Evolutionary conservation across 176 grass and related monocot species (phyloP), one percentile per base, ranked within the genome.

Genomic region (Eleusine coracana): DNA sequence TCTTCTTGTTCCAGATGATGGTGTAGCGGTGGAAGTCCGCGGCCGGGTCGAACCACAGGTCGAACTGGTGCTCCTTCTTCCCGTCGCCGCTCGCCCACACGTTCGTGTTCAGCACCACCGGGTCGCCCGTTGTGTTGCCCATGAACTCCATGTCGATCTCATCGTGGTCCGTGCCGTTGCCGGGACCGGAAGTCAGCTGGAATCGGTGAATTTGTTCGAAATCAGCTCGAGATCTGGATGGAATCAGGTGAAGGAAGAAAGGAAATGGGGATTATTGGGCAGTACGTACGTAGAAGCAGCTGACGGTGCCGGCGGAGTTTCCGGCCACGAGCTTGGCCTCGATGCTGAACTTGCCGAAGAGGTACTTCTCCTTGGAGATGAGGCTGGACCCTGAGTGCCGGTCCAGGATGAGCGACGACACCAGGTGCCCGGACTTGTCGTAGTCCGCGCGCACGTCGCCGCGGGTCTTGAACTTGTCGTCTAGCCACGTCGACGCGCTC

Each of bases 101-200:
- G 79, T 90, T 90, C 60, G 88, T 90, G 88, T 86, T 90, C 49
- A 90, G 85, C 7, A 86, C 88, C 5, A 62, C 65, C 0, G 88
- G 88, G 0, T 68, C 0, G 17, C 88, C 88, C 4, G 10, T 73
- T 0, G 6, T 1, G 74, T 90, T 90, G 5, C 88, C 88, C 88
- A 90, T 90, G 88, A 90, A 86, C 83, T 90, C 88, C 49, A 90
- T 82, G 79, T 90, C 88, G 69, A 90, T 90, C 83, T 90, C 88
- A 74, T 90, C 87, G 82, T 81, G 88, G 20, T n/a, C 79, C 0
- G 10, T 38, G 4, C 74, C 75, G 23, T 90, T 80, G 11, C 83
- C 88, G 2, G 60, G 60, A 1, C 60, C 60, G 10, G 88, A 90
- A 0, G 83, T 49, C 20, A 89, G 78, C 84, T 86, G 21, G 15